Percentiles rank a stretch among this genome's conserved stretches.
phyloP scores from a whole-genome alignment of 129 eudicot genomes.

The Oenanthe sinensis region DNA sequence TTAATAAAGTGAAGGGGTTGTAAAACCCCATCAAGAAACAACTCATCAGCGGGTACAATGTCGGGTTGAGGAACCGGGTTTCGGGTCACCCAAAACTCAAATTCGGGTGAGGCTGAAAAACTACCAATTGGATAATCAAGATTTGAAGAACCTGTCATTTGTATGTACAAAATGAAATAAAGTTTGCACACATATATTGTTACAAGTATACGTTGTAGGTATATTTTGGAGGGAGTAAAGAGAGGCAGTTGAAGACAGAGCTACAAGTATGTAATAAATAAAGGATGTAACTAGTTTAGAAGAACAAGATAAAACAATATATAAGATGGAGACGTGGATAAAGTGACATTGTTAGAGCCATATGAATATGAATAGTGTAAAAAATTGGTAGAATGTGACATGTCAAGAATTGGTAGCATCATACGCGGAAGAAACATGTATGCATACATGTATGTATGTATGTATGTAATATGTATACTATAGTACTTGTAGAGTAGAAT shows the following conservation, averaged over 20 bases:
- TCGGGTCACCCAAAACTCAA: slow-evolving; percentile 54
- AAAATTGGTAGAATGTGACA: not conserved
- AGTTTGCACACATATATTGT: not conserved
- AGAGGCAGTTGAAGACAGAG: not conserved
- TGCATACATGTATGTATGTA: not conserved
- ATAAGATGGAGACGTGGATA: not conserved
- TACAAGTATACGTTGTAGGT: not conserved
- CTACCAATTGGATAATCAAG: slow-evolving; percentile 16
- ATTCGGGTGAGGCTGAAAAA: slow-evolving; percentile 54
- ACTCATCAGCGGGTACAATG: slow-evolving; percentile 72
- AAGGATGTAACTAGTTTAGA: not conserved
- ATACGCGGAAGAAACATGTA: not conserved
- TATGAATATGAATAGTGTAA: not conserved
- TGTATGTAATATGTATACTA: not conserved
- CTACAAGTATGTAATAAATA: not conserved
- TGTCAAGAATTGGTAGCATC: not conserved
- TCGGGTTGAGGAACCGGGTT: slow-evolving; percentile 50
- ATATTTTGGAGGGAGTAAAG: not conserved
- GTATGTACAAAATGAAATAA: not conserved
- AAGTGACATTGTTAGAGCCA: not conserved
- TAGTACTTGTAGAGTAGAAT: not conserved
- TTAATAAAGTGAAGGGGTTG: slow-evolving; percentile 40
- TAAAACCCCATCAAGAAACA: slow-evolving; percentile 68
- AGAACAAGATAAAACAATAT: not conserved
- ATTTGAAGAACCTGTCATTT: not conserved